These are phyloP conservation scores for Leccinum subgranulosum DNA, from an alignment of 768 basidiomycete genomes.

Conservation along the genomic window DNA sequence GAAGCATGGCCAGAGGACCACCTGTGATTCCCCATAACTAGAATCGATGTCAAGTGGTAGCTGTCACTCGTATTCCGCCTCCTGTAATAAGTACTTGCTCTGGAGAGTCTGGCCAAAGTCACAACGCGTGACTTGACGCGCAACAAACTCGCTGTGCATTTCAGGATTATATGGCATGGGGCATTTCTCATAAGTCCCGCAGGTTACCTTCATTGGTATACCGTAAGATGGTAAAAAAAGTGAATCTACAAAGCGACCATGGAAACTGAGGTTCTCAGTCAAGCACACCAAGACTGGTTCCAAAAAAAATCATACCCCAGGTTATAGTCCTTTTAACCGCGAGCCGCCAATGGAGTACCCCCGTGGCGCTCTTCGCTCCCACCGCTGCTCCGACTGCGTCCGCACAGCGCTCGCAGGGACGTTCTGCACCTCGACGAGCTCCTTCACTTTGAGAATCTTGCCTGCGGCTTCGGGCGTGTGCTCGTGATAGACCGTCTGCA, in stretches of 20 bases:
- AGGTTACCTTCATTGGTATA: not conserved
- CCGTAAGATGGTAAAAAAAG: not conserved
- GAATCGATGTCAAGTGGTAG: not conserved
- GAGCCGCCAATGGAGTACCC: slow-evolving; percentile 60
- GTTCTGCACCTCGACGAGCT: slow-evolving; percentile 85
- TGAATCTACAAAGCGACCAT: not conserved
- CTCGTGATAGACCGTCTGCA: slow-evolving; percentile 67
- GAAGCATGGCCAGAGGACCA: no score
- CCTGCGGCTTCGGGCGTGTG: slow-evolving; percentile 76
- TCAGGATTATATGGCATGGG: not conserved
- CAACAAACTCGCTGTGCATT: not conserved
- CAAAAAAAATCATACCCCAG: slow-evolving; percentile 2
- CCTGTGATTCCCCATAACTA: not conserved
- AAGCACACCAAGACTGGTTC: not conserved
- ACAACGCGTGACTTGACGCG: not conserved
- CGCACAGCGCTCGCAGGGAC: slow-evolving; percentile 65
- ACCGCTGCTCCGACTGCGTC: slow-evolving; percentile 66
- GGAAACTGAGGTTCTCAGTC: not conserved
- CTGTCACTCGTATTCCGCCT: not conserved
- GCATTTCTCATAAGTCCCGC: not conserved
- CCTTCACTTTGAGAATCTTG: slow-evolving; percentile 85
- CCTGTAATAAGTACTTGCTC: not conserved
- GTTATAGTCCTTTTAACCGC: slow-evolving; percentile 22
- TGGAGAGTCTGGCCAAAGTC: not conserved
- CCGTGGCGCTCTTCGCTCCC: slow-evolving; percentile 60